These are phyloP conservation scores for Solanum dulcamara DNA, from an alignment of 257 asterid genomes.

Conservation along the genomic window DNA sequence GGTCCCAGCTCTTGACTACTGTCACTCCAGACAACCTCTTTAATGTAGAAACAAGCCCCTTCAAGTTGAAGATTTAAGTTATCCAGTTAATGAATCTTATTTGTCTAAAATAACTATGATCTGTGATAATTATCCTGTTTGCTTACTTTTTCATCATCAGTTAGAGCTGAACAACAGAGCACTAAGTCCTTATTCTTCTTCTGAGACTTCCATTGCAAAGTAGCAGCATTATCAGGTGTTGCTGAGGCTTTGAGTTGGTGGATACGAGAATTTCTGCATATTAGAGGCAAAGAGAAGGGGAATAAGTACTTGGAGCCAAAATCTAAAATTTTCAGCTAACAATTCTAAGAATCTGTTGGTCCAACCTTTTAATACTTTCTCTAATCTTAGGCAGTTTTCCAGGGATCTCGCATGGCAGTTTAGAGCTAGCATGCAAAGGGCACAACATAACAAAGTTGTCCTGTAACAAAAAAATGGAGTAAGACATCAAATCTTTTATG, in stretches of 20 bases:
- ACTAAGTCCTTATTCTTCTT: conserved; percentile 39
- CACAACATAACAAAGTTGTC: conserved; percentile 83
- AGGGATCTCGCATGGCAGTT: conserved; percentile 50
- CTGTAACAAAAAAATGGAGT: conserved; percentile 25
- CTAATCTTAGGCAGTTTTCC: conserved; percentile 24
- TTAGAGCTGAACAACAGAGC: conserved; percentile 75
- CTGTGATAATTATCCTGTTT: neutral
- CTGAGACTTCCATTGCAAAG: conserved; percentile 32
- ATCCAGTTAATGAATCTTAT: neutral
- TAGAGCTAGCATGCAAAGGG: conserved; percentile 57
- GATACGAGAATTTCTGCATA: conserved; percentile 27
- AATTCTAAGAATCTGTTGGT: neutral
- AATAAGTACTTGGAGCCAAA: neutral
- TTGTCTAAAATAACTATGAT: neutral
- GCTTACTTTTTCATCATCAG: conserved; percentile 52
- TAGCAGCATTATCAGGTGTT: conserved; percentile 16
- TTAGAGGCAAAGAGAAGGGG: neutral
- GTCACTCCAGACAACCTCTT: conserved; percentile 37
- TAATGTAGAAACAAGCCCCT: conserved; percentile 50
- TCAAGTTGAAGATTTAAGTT: conserved; percentile 9
- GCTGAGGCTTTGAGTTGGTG: conserved; percentile 14
- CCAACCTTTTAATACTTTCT: conserved; percentile 14
- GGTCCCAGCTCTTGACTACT: conserved; percentile 63
- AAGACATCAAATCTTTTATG: neutral
- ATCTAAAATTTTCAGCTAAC: neutral